These are phyloP conservation scores for Golubevia pallescens DNA, from an alignment of 1,284 basidiomycete species.

Conservation along the genomic window DNA sequence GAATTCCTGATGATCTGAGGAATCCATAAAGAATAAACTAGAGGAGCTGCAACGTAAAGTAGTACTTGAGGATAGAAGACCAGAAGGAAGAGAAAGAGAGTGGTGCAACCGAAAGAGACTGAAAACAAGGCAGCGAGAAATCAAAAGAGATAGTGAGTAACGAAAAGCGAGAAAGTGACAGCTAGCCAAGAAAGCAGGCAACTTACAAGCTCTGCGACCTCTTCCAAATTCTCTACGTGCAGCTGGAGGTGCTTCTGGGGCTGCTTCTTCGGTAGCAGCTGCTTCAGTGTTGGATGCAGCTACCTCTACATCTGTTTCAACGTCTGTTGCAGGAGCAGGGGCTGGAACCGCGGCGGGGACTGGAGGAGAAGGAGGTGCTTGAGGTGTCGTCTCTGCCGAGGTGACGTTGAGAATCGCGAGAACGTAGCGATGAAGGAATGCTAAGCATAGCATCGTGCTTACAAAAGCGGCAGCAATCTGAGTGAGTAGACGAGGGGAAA, in stretches of 20 bases:
- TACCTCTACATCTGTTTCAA: not conserved
- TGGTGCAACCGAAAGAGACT: no score
- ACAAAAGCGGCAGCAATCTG: not conserved
- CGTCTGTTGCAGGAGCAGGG: not conserved
- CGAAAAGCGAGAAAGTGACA: no score
- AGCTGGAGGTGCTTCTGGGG: not conserved
- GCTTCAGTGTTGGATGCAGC: not conserved
- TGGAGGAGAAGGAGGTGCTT: not conserved
- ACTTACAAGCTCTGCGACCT: not conserved
- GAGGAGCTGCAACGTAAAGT: not conserved
- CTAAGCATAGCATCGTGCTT: not conserved
- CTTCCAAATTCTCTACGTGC: not conserved
- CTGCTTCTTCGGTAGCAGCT: not conserved
- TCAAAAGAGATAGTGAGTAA: no score
- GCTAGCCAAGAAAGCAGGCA: not conserved
- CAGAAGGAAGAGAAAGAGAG: not conserved
- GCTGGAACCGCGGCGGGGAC: not conserved
- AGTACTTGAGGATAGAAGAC: not conserved
- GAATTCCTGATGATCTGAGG: constrained; percentile 62
- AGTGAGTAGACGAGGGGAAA: no score
- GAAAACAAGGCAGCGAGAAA: no score
- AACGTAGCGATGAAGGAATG: not conserved
- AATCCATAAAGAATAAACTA: constrained; percentile 31
- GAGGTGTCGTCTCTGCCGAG: not conserved
- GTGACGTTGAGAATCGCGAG: not conserved